Evolutionary conservation across 139 green algal species (phyloP).

Genomic region (Pseudopediastrum boryanum): DNA sequence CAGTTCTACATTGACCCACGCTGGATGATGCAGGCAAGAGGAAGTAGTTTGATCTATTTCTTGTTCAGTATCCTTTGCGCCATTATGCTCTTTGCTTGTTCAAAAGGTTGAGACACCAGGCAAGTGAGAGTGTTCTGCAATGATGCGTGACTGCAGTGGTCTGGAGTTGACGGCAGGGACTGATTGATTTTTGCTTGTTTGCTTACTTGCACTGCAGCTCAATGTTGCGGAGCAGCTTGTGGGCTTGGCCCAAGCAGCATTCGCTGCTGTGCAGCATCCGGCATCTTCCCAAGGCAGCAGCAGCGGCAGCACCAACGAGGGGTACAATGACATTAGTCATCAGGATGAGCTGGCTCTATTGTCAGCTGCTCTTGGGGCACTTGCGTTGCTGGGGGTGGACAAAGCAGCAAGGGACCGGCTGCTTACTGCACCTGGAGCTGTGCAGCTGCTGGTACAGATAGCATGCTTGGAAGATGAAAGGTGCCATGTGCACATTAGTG

Average conservation of each 20-base stretch:
- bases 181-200: background rate
- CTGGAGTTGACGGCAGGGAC: background rate
- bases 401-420: conserved; percentile 5
- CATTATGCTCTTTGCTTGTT: background rate
- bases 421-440: background rate
- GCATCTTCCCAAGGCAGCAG: background rate
- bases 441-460: conserved; percentile 10
- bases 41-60: background rate
- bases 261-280: background rate
- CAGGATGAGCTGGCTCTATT: background rate
- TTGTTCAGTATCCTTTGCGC: background rate
- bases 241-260: conserved; percentile 3
- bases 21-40: background rate
- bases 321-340: background rate
- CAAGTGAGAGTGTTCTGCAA: background rate
- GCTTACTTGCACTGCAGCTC: conserved; percentile 14
- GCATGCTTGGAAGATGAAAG: background rate
- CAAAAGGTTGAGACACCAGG: background rate
- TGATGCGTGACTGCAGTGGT: background rate
- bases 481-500: background rate
- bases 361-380: conserved; percentile 4
- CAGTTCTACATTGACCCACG: background rate
- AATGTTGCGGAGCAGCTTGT: conserved; percentile 13
- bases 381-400: conserved; percentile 19
- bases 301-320: too few species aligned